A percentile compares a stretch with the other conserved stretches of the same genome.
Conservation (phyloP, 148 eudicot species). For the Rhododendron ovatum region DNA sequence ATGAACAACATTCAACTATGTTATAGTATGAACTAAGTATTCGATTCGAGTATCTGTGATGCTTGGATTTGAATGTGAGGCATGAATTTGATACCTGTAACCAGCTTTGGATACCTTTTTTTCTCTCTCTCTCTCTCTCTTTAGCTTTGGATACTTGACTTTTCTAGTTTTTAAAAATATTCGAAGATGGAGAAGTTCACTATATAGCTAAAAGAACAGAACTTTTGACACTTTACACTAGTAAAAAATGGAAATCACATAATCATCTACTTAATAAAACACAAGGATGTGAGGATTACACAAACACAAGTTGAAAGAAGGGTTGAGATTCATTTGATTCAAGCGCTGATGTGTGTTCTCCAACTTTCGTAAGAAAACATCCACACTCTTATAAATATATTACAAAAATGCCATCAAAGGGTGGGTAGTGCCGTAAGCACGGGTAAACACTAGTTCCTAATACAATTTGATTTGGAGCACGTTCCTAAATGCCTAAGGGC, state of each 20-base stretch:
- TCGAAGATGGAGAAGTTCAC: not conserved
- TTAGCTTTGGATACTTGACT: no score
- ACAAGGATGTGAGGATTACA: not conserved
- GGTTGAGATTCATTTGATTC: no score
- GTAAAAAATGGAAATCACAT: not conserved
- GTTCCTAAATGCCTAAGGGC: not conserved
- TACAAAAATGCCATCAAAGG: no score
- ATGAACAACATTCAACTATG: no score
- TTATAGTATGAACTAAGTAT: no score
- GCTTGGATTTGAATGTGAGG: not conserved
- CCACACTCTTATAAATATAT: no score
- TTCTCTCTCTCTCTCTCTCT: no score
- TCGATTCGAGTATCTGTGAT: not conserved
- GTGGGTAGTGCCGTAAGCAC: no score
- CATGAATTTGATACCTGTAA: not conserved
- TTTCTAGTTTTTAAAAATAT: no score
- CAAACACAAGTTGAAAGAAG: no score
- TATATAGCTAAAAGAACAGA: not conserved
- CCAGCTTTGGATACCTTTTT: not conserved
- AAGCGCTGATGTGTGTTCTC: no score
- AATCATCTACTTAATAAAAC: not conserved
- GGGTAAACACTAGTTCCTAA: not conserved
- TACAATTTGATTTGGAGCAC: not conserved
- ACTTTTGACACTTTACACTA: no score
- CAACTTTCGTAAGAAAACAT: not conserved